Conservation (phyloP, 2,329 filamentous ascomycete genomes). For the Mycosphaerelloides madeirae region DNA sequence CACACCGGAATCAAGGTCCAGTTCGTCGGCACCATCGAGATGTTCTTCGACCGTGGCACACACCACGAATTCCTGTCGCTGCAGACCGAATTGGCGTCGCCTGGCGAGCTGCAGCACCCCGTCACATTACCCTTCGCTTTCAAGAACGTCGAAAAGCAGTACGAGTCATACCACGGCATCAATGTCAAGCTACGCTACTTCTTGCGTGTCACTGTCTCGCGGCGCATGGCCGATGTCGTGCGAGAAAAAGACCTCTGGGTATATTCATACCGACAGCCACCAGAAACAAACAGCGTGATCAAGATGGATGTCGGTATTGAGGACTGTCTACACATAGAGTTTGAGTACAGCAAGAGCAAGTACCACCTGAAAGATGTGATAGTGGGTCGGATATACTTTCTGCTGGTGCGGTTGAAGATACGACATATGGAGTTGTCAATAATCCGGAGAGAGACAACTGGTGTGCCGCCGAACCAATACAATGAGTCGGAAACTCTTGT, state of each 20-base stretch:
- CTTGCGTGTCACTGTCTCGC: constrained; percentile 89
- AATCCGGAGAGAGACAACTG: constrained; percentile 92
- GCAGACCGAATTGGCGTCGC: constrained; percentile 92
- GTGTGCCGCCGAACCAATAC: constrained; percentile 95
- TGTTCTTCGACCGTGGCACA: constrained; percentile 99
- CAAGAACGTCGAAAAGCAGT: constrained; percentile 99
- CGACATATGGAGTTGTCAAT: constrained; percentile 99
- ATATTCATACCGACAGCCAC: constrained; percentile 95
- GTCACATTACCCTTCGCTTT: constrained; percentile 99
- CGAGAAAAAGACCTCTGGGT: constrained; percentile 99
- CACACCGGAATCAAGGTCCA: constrained; percentile 99
- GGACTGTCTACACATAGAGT: constrained; percentile 98
- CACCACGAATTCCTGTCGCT: constrained; percentile 98
- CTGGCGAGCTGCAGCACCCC: constrained; percentile 95
- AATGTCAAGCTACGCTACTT: constrained; percentile 99
- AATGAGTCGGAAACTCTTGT: constrained; percentile 98
- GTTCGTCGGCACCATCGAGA: constrained; percentile 98
- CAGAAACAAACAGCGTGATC: constrained; percentile 96
- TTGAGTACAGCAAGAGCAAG: constrained; percentile 98
- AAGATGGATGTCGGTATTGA: constrained; percentile 99
- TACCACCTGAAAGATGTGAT: constrained; percentile 99
- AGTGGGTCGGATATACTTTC: constrained; percentile 95
- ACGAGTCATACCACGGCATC: constrained; percentile 99
- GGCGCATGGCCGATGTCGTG: constrained; percentile 95
- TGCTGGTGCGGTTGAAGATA: constrained; percentile 95